Conservation (phyloP, 2,329 filamentous ascomycete genomes). For the Phialemoniopsis sp. region DNA sequence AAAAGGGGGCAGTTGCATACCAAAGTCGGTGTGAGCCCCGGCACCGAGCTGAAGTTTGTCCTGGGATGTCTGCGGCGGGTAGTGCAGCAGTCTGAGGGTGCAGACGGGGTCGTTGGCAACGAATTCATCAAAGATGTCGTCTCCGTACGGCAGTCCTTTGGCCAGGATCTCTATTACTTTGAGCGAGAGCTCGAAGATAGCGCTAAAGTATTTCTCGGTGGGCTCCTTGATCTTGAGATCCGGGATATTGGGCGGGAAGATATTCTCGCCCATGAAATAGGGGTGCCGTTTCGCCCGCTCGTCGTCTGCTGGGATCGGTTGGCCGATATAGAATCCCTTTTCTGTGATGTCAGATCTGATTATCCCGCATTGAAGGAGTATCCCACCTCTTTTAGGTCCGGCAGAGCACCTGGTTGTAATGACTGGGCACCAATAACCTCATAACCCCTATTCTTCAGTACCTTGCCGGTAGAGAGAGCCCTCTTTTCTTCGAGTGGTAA, state of each 20-base stretch:
- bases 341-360: background rate
- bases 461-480: constrained; percentile 14
- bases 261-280: constrained; percentile 32
- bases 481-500: constrained; percentile 35
- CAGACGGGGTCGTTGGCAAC: constrained; percentile 33
- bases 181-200: constrained; percentile 31
- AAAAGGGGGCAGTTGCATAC: too few species aligned
- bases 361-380: constrained; percentile 3
- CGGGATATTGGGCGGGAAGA: constrained; percentile 21
- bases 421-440: constrained; percentile 38
- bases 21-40: constrained; percentile 52
- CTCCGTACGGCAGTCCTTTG: constrained; percentile 31
- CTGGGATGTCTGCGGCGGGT: constrained; percentile 33
- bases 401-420: constrained; percentile 33
- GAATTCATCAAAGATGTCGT: constrained; percentile 37
- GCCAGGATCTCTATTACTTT: constrained; percentile 36
- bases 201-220: constrained; percentile 32
- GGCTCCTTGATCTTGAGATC: constrained; percentile 27
- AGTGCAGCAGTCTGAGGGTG: constrained; percentile 42
- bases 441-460: constrained; percentile 36
- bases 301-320: constrained; percentile 24
- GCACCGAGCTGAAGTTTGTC: constrained; percentile 26
- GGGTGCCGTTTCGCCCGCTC: constrained; percentile 28
- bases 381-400: constrained; percentile 15
- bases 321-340: constrained; percentile 32